phyloP scores from a whole-genome alignment of 345 rosid species.

The Cochlearia excelsa region DNA sequence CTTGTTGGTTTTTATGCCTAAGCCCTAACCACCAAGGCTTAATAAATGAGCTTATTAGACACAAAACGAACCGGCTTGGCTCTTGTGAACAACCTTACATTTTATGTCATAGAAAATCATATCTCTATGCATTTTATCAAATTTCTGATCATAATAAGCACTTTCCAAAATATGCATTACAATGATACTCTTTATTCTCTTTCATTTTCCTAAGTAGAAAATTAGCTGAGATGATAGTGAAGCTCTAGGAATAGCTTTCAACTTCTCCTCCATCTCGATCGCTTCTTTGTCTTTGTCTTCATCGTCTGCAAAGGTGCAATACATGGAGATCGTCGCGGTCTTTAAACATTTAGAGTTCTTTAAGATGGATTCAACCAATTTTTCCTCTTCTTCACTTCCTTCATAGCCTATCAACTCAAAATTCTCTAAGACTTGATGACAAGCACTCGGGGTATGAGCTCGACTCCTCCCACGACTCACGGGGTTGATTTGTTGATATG shows the following conservation, averaged over 20 bases:
- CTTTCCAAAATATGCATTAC: too few species aligned
- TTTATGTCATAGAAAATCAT: too few species aligned
- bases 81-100: too few species aligned
- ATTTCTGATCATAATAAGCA: too few species aligned
- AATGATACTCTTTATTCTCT: too few species aligned
- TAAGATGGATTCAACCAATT: slow-evolving; percentile 15
- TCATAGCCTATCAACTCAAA: slow-evolving; percentile 15
- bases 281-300: background rate
- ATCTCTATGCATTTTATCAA: too few species aligned
- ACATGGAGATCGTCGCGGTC: slow-evolving; percentile 9
- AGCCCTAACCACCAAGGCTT: too few species aligned
- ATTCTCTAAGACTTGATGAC: slow-evolving; percentile 2
- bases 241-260: slow-evolving; percentile 10
- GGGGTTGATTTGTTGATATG: background rate
- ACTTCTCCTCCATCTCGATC: background rate
- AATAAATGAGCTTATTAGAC: too few species aligned
- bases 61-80: too few species aligned
- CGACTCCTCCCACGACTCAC: background rate
- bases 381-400: slow-evolving; percentile 5
- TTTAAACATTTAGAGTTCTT: background rate
- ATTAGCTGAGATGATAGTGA: slow-evolving; percentile 2
- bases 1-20: too few species aligned
- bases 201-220: too few species aligned
- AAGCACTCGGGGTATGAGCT: background rate
- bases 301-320: background rate